These are phyloP conservation scores for Pseudocercospora fijiensis DNA, from an alignment of 2,329 filamentous ascomycete species.

Conservation along the genomic window DNA sequence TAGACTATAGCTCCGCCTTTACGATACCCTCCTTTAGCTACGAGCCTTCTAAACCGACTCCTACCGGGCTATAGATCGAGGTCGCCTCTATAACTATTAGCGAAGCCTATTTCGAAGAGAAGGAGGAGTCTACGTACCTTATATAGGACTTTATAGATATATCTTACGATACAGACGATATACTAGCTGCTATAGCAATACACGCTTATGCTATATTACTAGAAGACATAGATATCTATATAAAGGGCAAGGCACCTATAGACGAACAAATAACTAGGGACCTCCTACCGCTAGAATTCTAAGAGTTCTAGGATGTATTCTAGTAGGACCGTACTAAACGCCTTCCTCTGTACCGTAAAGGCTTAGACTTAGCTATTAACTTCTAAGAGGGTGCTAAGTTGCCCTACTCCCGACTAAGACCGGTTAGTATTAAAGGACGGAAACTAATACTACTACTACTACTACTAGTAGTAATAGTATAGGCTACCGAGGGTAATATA, in stretches of 20 bases:
- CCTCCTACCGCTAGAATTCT: not conserved
- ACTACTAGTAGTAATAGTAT: no score
- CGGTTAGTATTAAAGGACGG: no score
- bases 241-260: not conserved
- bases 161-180: not conserved
- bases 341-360: not conserved
- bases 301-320: not conserved
- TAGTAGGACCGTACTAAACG: not conserved
- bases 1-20: not conserved
- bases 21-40: no score
- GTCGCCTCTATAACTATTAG: not conserved
- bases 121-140: not conserved
- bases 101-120: not conserved
- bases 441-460: no score
- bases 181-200: not conserved
- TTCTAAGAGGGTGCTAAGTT: not conserved
- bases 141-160: not conserved
- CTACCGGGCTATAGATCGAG: no score
- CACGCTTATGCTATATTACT: not conserved
- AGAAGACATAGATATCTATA: no score
- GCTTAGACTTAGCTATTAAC: not conserved
- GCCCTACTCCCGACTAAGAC: not conserved
- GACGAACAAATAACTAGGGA: no score
- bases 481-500: no score
- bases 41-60: no score